Conservation (phyloP, 1,139 yeast genomes). For the Taphrina deformans region DNA sequence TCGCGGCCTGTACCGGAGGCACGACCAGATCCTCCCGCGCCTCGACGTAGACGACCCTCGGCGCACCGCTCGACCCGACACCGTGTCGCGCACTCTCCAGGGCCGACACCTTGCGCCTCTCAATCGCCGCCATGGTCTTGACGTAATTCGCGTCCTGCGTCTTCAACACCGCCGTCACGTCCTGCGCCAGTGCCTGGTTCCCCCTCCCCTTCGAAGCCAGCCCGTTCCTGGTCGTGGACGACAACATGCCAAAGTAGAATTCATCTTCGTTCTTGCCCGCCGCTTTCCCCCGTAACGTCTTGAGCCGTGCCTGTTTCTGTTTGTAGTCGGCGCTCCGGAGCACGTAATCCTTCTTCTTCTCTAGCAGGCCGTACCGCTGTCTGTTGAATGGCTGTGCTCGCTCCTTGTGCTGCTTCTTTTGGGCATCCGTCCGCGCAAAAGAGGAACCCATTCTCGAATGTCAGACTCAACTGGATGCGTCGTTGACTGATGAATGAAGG, state of each 20-base stretch:
- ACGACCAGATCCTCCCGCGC: background rate
- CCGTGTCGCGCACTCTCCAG: slow-evolving; percentile 52
- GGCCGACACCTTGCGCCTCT: slow-evolving; percentile 63
- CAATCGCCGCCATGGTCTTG: slow-evolving; percentile 71
- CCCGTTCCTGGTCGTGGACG: slow-evolving; percentile 68
- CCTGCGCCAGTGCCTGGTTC: slow-evolving; percentile 53
- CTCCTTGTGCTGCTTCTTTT: slow-evolving; percentile 61
- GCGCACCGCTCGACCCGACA: slow-evolving; percentile 47
- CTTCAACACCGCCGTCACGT: slow-evolving; percentile 76
- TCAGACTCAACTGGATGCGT: background rate
- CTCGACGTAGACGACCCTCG: background rate
- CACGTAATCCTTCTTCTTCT: slow-evolving; percentile 90
- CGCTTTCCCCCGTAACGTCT: slow-evolving; percentile 71
- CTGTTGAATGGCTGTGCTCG: slow-evolving; percentile 81
- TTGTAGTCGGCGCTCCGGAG: slow-evolving; percentile 88
- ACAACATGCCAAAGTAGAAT: slow-evolving; percentile 89
- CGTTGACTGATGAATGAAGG: background rate
- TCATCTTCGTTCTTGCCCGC: slow-evolving; percentile 83
- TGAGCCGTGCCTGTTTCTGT: slow-evolving; percentile 79
- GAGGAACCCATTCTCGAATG: slow-evolving; percentile 14
- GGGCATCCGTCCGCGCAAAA: slow-evolving; percentile 30
- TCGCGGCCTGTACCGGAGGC: background rate
- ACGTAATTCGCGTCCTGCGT: slow-evolving; percentile 88
- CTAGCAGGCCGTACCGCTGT: slow-evolving; percentile 74
- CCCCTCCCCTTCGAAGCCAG: slow-evolving; percentile 62